Base-by-base conservation (phyloP, 78 protist species). In the Fonticula alba region DNA sequence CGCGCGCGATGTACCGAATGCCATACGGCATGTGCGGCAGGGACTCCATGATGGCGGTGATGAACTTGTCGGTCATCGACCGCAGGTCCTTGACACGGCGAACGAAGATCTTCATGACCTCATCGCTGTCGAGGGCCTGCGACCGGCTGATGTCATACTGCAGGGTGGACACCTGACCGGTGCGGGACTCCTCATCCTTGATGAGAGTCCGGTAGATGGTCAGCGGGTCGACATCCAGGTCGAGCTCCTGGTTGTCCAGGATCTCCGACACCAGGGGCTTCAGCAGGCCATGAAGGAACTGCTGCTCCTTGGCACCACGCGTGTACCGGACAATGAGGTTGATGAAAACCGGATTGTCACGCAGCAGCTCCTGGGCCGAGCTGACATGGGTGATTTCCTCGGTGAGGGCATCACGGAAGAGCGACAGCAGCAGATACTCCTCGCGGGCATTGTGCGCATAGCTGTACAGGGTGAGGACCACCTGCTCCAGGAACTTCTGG, bases 401-500 rank as follows among this genome's bases (percentile, higher is more conserved):
- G 24, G 1, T 19, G 40, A 74, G 11, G 32, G 79, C 64, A 5
- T 26, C 6, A 22, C 31, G 29, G 59, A 68, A 74, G 24, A 74
- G 59, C 59, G 54, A 14, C 24, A 74, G 59, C 26, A 74, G 41
- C 27, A 74, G 58, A 17, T 37, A 74, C 65, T 74, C 68, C 43
- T 74, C 79, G 29, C 79, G 60, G 29, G 75, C 56, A 40, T 47
- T 54, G 4, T 27, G 29, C 17, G 79, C 79, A 60, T 57, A 68
- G 43, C 72, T 53, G 67, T 43, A 74, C 32, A 71, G 11, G 29
- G 73, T 63, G 27, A 68, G 50, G 35, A 66, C 43, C 22, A 69
- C 47, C 31, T 32, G 57, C 61, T 74, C 75, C 29, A 66, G 5
- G n/a, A 74, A 74, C 55, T 46, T 60, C 37, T 68, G 61, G 14